Evolutionary conservation across 116 monocot species (phyloP).

Genomic region (Posidonia oceanica): DNA sequence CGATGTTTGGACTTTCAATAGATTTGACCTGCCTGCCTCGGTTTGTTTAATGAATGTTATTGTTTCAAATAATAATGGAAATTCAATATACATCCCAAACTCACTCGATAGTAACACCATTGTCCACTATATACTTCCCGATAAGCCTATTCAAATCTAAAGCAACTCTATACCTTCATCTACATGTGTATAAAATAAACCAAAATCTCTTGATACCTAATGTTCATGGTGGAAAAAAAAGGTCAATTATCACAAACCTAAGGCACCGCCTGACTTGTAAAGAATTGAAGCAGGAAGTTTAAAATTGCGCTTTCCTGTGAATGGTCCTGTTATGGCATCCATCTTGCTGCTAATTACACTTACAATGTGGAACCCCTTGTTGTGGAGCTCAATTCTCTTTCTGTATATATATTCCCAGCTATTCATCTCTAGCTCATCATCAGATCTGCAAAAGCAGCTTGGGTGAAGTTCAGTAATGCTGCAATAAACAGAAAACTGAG

Average conservation of each 20-base stretch:
- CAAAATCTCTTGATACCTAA: neutral
- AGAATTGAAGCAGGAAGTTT: constrained; percentile 15
- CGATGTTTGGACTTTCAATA: too few species aligned
- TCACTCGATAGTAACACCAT: neutral
- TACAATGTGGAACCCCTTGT: constrained; percentile 18
- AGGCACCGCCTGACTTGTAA: neutral
- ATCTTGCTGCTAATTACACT: constrained; percentile 35
- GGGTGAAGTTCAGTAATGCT: neutral
- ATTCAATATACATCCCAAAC: too few species aligned
- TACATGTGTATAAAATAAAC: neutral
- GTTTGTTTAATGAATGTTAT: too few species aligned
- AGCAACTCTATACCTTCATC: neutral
- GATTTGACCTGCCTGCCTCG: too few species aligned
- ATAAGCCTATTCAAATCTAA: neutral
- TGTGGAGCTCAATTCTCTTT: constrained; percentile 15
- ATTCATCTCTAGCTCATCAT: constrained; percentile 23
- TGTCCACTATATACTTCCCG: too few species aligned
- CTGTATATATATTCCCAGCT: constrained; percentile 33
- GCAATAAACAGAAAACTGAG: too few species aligned
- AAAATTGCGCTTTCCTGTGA: constrained; percentile 25
- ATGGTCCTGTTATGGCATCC: constrained; percentile 30
- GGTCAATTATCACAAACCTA: neutral
- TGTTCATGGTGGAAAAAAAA: neutral
- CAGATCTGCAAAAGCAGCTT: constrained; percentile 17
- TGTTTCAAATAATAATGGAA: too few species aligned